Conservation (phyloP, 495 filamentous ascomycete genomes). For the Podospora comata region DNA sequence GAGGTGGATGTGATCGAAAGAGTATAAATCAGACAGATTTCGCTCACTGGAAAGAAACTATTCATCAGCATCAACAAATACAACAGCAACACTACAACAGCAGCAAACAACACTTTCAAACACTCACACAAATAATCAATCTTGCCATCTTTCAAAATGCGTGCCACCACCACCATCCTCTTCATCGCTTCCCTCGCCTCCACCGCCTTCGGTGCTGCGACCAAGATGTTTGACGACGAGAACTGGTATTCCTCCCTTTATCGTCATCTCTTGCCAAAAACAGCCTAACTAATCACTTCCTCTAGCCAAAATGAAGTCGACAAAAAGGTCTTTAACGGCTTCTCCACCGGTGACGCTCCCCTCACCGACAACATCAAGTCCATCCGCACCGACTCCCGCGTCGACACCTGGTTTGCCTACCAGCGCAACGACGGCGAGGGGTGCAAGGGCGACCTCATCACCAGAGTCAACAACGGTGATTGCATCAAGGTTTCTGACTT, state of each 20-base stretch:
- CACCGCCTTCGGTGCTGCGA: conserved; percentile 20
- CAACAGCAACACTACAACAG: not conserved
- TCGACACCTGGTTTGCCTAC: conserved; percentile 16
- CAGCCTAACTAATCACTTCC: not conserved
- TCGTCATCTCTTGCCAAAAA: not conserved
- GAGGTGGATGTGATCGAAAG: not conserved
- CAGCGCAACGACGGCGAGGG: conserved; percentile 15
- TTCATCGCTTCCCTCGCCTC: conserved; percentile 12
- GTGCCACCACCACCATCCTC: conserved; percentile 11
- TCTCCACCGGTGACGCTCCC: conserved; percentile 15
- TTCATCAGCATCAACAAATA: not conserved
- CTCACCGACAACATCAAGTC: conserved; percentile 20
- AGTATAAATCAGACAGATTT: not conserved
- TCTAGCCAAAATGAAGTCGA: conserved; percentile 16
- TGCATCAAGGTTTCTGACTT: conserved; percentile 13
- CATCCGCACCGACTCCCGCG: conserved; percentile 13
- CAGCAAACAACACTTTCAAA: not conserved
- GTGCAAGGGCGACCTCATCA: conserved; percentile 21
- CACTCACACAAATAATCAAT: not conserved
- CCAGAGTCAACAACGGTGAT: not conserved
- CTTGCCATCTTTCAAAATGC: not conserved
- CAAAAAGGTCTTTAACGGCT: conserved; percentile 18
- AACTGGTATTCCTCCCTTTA: conserved; percentile 13
- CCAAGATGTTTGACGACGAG: conserved; percentile 22
- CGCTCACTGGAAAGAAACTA: not conserved